Evolutionary conservation across 2,329 filamentous ascomycete species (phyloP), one percentile per base, ranked within the genome.

Genomic region (Nigrograna mackinnonii): DNA sequence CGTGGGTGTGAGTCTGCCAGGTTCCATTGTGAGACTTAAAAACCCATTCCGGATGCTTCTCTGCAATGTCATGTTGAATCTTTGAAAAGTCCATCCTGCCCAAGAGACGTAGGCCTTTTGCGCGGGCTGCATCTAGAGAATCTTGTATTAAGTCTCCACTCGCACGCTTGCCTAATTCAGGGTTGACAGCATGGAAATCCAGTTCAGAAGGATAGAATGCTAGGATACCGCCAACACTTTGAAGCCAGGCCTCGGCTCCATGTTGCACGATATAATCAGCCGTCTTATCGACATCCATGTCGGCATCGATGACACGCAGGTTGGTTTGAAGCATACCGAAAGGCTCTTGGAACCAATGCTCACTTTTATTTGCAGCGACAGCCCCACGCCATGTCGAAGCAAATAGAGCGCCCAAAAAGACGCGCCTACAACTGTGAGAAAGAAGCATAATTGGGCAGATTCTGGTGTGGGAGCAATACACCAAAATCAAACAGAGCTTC

Each of bases 251-350:
- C 9, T 13, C 7, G 14, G 36, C 36, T 32, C 36, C 36, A 32
- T 32, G 22, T 9, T 11, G 21, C 9, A 32, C 22, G 22, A 39
- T 39, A 17, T 32, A 39, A 19, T 39, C 36, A 20, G 36, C 36
- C 13, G 32, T 22, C 22, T n/a, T 7, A 22, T 39, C 36, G n/a
- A 39, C 36, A 19, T 39, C 36, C 36, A 39, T 39, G 36, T 39
- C 36, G 12, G 21, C 22, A 32, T 39, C 36, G 22, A 39, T 39
- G 13, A 32, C 36, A 9, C 36, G 36, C 3, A 39, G 36, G 36
- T 39, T 39, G 11, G 36, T 39, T 19, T 39, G 36, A 3, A 39
- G 21, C 21, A 39, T 32, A 17, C 36, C 36, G 17, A 39, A 39
- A 7, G 36, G 22, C 21, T 39, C 14, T 9, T n/a, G 22, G 21